Evolutionary conservation across 805 yeast genomes (phyloP), one percentile per base, ranked within the genome.

Genomic region (Zygosaccharomyces kombuchaensis): DNA sequence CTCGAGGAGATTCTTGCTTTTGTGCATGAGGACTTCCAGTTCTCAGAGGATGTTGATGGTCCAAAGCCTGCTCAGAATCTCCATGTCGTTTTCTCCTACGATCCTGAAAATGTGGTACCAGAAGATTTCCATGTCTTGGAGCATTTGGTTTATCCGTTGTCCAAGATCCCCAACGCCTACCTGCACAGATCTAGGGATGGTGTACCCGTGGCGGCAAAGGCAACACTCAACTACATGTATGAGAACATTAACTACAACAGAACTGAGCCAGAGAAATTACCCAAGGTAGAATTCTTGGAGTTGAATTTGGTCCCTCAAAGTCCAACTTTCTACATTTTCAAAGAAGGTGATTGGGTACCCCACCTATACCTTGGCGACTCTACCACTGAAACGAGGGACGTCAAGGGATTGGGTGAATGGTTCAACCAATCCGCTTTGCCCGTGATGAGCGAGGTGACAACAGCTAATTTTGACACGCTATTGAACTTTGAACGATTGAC

Each of bases 91-190:
- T 76, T 82, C 51, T 72, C 83, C 4, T 81, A 75, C 52, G 71
- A 73, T 14, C 68, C 78, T 0, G 67, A 68, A 4, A 70, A 79
- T 1, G 71, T 54, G 6, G 62, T 64, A 6, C 46, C 70, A 2
- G 93, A 86, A 58, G 93, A 86, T 62, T 75, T 73, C 51, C 75
- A 75, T 23, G 63, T 84, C 4, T 66, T 86, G 47, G 80, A 82
- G 5, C 75, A 81, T 53, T 54, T 86, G 35, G 62, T 82, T 35
- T 84, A 82, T 44, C 80, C 79, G 9, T 65, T 82, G 16, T 77
- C 84, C 48, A 71, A 76, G 45, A 63, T 82, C 9, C 81, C 82
- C 1, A 75, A 82, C 53, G 70, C 81, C 6, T 70, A 73, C 50
- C 56, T 86, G 6, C 78, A 70, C 58, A 76, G 73, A 34, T 72